Conservation (phyloP, 208 protist species). For the Lotmaria passim region DNA sequence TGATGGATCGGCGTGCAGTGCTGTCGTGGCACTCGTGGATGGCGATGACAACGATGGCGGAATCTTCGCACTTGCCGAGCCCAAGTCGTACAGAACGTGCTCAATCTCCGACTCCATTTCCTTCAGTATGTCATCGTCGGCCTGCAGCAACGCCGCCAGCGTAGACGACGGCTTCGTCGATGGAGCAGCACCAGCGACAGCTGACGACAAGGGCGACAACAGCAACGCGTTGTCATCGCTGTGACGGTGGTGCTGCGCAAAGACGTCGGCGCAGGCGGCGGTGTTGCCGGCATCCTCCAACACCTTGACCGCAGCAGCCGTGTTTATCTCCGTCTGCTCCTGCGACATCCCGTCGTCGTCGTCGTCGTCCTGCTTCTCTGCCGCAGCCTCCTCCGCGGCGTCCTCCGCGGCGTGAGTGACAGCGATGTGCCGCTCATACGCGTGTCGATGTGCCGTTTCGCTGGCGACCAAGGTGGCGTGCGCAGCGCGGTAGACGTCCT, state of each 20-base stretch:
- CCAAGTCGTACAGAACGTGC: constrained; percentile 48
- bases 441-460: neutral
- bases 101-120: constrained; percentile 86
- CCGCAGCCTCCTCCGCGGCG: constrained; percentile 21
- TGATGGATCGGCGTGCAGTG: neutral
- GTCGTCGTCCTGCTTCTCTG: neutral
- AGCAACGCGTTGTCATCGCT: neutral
- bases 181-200: too few relatives aligned
- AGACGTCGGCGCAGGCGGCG: constrained; percentile 2
- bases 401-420: constrained; percentile 29
- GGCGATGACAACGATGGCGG: too few relatives aligned
- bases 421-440: neutral
- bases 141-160: constrained; percentile 39
- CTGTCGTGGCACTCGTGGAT: neutral
- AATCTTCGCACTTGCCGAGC: constrained; percentile 1
- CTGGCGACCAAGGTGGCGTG: constrained; percentile 7
- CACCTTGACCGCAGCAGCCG: constrained; percentile 23
- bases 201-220: too few relatives aligned
- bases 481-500: neutral
- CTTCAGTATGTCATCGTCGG: constrained; percentile 71
- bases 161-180: neutral
- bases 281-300: constrained; percentile 24
- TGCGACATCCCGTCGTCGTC: neutral
- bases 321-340: constrained; percentile 6
- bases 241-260: neutral